Evolutionary conservation across 2,329 filamentous ascomycete species (phyloP).

Genomic region (Paecilomyces variotii): DNA sequence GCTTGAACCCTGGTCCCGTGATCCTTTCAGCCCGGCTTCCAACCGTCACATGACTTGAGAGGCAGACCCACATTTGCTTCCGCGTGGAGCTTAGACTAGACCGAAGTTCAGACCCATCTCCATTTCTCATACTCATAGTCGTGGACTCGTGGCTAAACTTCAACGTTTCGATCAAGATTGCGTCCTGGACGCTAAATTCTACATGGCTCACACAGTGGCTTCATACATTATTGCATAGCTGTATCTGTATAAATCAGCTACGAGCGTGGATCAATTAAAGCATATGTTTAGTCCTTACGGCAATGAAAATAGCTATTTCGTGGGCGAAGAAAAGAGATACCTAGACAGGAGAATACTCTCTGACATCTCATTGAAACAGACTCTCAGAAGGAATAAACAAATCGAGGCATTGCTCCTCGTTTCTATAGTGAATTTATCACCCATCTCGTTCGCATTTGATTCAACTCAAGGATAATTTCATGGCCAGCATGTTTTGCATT

Average conservation of each 20-base stretch:
- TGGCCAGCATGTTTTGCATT: not conserved
- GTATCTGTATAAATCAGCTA: not conserved
- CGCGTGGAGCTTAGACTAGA: not conserved
- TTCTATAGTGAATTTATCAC: not conserved
- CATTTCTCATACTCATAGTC: not conserved
- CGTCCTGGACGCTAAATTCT: not conserved
- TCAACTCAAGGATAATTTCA: not conserved
- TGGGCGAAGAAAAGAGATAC: not conserved
- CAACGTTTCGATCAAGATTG: not conserved
- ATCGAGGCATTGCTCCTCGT: not conserved
- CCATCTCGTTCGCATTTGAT: not conserved
- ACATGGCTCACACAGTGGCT: not conserved
- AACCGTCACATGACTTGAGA: not conserved
- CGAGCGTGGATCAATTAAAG: not conserved
- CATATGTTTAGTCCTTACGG: not conserved
- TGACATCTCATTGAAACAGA: not conserved
- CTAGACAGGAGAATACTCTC: not conserved
- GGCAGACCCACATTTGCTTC: not conserved
- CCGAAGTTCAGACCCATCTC: not conserved
- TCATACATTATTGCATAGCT: not conserved
- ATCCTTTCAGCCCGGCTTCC: not conserved
- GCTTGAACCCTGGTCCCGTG: constrained; percentile 28
- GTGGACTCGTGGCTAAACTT: not conserved
- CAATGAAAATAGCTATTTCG: not conserved
- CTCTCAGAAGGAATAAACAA: not conserved